Evolutionary conservation across 2,329 filamentous ascomycete species (phyloP).

Genomic region (Leptosphaerulina australis): DNA sequence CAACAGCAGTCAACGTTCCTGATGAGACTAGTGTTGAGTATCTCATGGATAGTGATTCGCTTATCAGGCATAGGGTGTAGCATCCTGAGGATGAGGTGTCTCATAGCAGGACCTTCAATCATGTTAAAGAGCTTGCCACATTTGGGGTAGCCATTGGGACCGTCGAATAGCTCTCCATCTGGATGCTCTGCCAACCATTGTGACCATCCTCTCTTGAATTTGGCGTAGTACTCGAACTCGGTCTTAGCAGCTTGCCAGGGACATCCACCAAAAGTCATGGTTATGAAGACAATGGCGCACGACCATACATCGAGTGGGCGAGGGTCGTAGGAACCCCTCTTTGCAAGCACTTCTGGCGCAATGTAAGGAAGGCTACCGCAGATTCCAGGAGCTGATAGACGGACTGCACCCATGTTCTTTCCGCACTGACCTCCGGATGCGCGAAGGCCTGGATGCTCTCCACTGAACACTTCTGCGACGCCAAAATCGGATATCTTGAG

Average conservation of each 20-base stretch:
- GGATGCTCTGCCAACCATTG: slow-evolving; percentile 67
- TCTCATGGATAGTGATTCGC: slow-evolving; percentile 71
- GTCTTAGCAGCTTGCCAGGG: slow-evolving; percentile 74
- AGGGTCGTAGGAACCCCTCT: slow-evolving; percentile 72
- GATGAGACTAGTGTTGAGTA: slow-evolving; percentile 73
- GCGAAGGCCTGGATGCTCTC: slow-evolving; percentile 78
- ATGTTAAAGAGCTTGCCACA: slow-evolving; percentile 70
- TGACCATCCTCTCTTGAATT: slow-evolving; percentile 70
- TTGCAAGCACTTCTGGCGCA: slow-evolving; percentile 79
- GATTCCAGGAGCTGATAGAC: slow-evolving; percentile 77
- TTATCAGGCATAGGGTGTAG: slow-evolving; percentile 76
- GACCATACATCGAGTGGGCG: slow-evolving; percentile 86
- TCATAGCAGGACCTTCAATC: slow-evolving; percentile 67
- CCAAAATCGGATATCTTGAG: slow-evolving; percentile 93
- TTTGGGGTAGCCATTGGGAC: slow-evolving; percentile 65
- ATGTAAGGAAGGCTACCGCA: slow-evolving; percentile 88
- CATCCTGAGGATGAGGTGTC: slow-evolving; percentile 78
- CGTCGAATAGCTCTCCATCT: slow-evolving; percentile 59
- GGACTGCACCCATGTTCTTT: slow-evolving; percentile 71
- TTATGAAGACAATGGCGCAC: slow-evolving; percentile 80
- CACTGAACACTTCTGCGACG: slow-evolving; percentile 83
- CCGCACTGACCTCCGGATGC: slow-evolving; percentile 76
- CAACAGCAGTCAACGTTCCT: slow-evolving; percentile 80
- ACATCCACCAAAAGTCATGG: slow-evolving; percentile 72
- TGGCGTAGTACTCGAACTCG: slow-evolving; percentile 63